These are phyloP conservation scores for Cinchona pubescens DNA, from an alignment of 257 asterid genomes.

Conservation along the genomic window DNA sequence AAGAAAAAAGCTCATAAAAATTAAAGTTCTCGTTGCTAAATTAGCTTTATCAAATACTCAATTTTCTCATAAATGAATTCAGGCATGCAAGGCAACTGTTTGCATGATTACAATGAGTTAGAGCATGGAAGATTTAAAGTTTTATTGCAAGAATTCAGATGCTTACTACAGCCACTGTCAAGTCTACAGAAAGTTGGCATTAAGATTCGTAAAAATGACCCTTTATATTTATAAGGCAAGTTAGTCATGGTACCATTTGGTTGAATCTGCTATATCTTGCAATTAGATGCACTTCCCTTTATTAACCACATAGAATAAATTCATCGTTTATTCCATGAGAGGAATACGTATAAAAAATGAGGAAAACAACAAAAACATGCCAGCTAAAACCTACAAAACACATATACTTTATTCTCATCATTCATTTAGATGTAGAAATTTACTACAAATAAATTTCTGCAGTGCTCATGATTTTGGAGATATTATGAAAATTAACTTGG, in stretches of 20 bases:
- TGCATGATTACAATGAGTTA: too few species aligned
- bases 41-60: not conserved
- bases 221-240: not conserved
- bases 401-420: not conserved
- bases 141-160: not conserved
- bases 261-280: not conserved
- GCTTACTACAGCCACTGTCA: not conserved
- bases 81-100: not conserved
- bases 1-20: too few species aligned
- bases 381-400: not conserved
- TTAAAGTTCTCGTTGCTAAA: not conserved
- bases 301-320: too few species aligned
- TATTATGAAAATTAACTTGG: not conserved
- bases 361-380: too few species aligned
- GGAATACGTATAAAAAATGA: too few species aligned
- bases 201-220: not conserved
- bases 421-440: not conserved
- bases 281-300: not conserved
- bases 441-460: not conserved
- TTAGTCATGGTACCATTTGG: not conserved
- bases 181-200: too few species aligned
- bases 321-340: too few species aligned
- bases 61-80: not conserved
- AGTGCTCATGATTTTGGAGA: not conserved
- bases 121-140: not conserved